Percentiles rank a stretch among this genome's conserved stretches.
Evolutionary conservation across 345 rosid genomes (phyloP).

Genomic region (Eucalyptus urophylla): DNA sequence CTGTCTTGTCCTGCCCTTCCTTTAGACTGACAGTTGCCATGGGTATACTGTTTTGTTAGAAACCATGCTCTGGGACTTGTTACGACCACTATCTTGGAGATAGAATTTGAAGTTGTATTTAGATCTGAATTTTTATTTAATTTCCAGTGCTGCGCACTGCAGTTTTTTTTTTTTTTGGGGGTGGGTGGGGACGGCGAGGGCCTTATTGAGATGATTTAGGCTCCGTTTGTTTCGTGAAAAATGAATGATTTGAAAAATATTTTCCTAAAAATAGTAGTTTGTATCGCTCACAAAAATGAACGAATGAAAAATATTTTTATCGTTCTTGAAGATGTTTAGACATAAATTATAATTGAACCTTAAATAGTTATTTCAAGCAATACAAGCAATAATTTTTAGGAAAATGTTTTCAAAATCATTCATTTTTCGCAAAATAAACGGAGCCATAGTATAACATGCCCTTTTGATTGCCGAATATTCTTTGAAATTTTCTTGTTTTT

Average conservation of each 20-base stretch:
- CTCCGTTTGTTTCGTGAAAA: accelerated
- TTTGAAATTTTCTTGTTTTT: background rate
- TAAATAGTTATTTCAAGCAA: background rate
- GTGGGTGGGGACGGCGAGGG: background rate
- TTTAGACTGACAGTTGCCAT: background rate
- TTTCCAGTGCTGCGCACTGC: background rate
- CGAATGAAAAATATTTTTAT: no score
- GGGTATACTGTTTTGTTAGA: background rate
- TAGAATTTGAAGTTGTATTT: background rate
- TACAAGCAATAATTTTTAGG: background rate
- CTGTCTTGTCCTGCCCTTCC: background rate
- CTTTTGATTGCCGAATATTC: background rate
- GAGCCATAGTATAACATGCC: background rate
- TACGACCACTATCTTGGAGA: background rate
- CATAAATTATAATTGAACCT: background rate
- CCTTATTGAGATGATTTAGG: background rate
- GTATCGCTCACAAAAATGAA: background rate
- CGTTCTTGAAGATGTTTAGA: background rate
- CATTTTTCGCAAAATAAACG: background rate
- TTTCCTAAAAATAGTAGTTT: background rate
- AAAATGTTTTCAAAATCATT: no score
- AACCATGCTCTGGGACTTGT: background rate
- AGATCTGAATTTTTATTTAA: background rate
- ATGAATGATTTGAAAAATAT: background rate
- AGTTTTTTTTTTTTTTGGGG: background rate